Percentiles rank a stretch among this genome's conserved stretches.
phyloP scores from a whole-genome alignment of 2,329 filamentous ascomycete species.

The Neurospora crassa region DNA sequence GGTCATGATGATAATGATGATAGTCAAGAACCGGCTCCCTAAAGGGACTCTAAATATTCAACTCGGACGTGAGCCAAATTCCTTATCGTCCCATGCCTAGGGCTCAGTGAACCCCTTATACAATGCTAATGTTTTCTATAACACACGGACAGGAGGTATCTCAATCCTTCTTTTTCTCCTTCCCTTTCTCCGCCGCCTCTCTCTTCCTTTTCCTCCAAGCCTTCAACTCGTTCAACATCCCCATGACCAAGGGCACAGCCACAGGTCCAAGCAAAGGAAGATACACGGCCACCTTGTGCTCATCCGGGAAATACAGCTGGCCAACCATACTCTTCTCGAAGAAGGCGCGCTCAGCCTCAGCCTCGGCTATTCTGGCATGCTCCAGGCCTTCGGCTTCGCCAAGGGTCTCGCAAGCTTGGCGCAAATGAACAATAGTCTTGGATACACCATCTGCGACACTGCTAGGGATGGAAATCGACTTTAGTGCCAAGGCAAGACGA shows the following conservation, averaged over 20 bases:
- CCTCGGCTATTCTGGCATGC: slow-evolving; percentile 76
- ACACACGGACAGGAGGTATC: background rate
- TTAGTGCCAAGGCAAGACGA: slow-evolving; percentile 71
- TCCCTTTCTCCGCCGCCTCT: slow-evolving; percentile 30
- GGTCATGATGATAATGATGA: background rate
- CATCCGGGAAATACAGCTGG: slow-evolving; percentile 95
- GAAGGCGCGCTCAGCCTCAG: slow-evolving; percentile 85
- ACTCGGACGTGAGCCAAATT: background rate
- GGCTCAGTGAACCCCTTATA: background rate
- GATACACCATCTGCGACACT: slow-evolving; percentile 80
- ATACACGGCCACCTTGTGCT: slow-evolving; percentile 97
- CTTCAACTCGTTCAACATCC: slow-evolving; percentile 71
- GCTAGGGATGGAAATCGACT: slow-evolving; percentile 82
- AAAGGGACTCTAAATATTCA: background rate
- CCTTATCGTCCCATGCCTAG: background rate
- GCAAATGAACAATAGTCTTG: slow-evolving; percentile 67
- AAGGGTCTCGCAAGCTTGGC: slow-evolving; percentile 65
- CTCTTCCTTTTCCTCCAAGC: slow-evolving; percentile 42
- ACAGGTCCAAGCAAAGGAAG: slow-evolving; percentile 83
- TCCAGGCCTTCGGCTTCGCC: slow-evolving; percentile 58
- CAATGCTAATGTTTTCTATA: background rate
- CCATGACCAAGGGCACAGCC: slow-evolving; percentile 80
- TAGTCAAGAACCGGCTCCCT: background rate
- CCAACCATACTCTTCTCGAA: slow-evolving; percentile 99
- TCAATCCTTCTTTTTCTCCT: slow-evolving; percentile 22